phyloP scores from a whole-genome alignment of 495 filamentous ascomycete genomes.

The Mytilinidion resinicola region DNA sequence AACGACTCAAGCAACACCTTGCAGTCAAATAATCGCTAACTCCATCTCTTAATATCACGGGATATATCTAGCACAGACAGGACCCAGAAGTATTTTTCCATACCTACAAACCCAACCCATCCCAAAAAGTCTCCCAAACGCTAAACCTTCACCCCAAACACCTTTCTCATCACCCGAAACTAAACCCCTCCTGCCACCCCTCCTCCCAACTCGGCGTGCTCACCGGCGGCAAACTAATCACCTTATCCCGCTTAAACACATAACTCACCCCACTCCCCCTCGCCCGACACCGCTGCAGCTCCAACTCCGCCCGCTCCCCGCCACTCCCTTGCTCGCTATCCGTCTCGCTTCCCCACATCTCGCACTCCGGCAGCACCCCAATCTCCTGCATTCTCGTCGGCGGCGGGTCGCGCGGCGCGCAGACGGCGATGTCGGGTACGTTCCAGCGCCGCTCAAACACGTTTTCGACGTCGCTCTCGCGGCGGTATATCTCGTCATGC shows the following conservation, averaged over 20 bases:
- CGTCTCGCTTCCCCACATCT: not conserved
- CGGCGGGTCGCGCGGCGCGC: not conserved
- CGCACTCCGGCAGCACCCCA: not conserved
- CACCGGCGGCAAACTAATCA: not conserved
- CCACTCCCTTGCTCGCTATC: not conserved
- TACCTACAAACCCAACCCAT: too few relatives aligned
- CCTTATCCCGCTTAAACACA: not conserved
- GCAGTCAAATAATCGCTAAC: too few relatives aligned
- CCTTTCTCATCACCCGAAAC: not conserved
- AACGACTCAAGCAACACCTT: too few relatives aligned
- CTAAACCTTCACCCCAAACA: too few relatives aligned
- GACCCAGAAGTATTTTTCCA: too few relatives aligned
- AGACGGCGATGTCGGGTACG: not conserved
- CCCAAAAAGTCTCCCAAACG: too few relatives aligned
- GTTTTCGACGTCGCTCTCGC: not conserved
- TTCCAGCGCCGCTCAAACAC: not conserved
- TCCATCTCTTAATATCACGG: too few relatives aligned
- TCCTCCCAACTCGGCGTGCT: not conserved
- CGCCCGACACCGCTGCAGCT: not conserved
- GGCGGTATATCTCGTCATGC: too few relatives aligned
- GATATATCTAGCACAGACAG: too few relatives aligned
- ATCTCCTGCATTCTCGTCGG: not conserved
- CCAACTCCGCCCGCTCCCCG: not conserved
- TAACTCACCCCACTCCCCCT: not conserved
- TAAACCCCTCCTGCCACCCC: not conserved